Evolutionary conservation across 192 early-diverging fungal species (phyloP).

Genomic region (Rhizophagus sp.): DNA sequence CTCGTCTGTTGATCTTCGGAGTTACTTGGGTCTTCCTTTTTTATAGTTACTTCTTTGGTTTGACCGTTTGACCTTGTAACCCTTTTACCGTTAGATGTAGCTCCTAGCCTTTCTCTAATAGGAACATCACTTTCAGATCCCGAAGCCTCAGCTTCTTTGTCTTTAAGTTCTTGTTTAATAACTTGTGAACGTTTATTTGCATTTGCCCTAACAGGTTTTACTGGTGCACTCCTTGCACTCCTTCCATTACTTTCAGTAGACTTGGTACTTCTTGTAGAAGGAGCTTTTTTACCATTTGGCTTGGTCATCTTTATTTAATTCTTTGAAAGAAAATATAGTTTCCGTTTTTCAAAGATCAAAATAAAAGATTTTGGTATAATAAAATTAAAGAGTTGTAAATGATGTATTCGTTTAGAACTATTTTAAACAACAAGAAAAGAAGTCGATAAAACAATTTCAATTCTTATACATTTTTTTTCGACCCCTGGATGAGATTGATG

Average conservation of each 20-base stretch:
- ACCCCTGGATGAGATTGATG: background rate
- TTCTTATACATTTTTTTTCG: background rate
- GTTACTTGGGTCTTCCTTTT: background rate
- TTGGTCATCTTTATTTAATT: background rate
- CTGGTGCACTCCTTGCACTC: no score
- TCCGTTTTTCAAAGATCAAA: background rate
- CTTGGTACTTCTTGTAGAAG: background rate
- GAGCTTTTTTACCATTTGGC: background rate
- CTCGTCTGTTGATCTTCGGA: background rate
- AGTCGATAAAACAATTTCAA: background rate
- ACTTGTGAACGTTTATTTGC: no score
- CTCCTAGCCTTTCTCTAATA: background rate
- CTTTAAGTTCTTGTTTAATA: background rate
- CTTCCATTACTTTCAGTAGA: background rate
- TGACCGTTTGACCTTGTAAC: background rate
- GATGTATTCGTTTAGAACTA: background rate
- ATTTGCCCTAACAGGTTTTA: no score
- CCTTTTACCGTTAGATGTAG: background rate
- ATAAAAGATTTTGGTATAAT: background rate
- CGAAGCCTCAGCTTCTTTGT: background rate
- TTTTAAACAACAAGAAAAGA: no score
- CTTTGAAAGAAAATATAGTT: background rate
- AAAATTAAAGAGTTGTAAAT: background rate
- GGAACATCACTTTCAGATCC: slow-evolving; percentile 10
- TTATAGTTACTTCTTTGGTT: background rate